Evolutionary conservation across 2,329 filamentous ascomycete species (phyloP).

Genomic region (Dothideomycetes sp.): DNA sequence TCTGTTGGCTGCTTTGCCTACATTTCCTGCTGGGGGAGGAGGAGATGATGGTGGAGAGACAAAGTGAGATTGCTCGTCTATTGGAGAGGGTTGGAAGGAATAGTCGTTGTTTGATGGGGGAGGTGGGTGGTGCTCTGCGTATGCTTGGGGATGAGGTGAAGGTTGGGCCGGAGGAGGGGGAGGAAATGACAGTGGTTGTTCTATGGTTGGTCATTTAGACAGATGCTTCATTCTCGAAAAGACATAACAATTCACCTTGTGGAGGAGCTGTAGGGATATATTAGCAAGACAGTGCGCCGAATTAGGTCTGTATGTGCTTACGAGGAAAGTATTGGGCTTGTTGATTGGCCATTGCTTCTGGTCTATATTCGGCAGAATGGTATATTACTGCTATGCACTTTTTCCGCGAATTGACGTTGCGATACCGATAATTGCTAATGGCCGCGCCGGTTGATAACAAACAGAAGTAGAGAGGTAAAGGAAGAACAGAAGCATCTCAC

Average conservation of each 20-base stretch:
- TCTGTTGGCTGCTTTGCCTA: slow-evolving; percentile 1
- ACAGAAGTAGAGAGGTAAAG: too few species aligned
- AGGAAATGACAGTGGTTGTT: slow-evolving; percentile 4
- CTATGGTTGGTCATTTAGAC: not conserved
- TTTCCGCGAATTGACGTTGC: too few species aligned
- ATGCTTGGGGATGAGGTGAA: slow-evolving; percentile 9
- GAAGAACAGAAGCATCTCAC: too few species aligned
- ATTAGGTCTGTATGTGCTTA: slow-evolving; percentile 10
- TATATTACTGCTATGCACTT: too few species aligned
- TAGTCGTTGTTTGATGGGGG: slow-evolving; percentile 2
- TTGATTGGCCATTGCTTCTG: slow-evolving; percentile 7
- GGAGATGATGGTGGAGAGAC: slow-evolving; percentile 6
- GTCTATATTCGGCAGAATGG: not conserved
- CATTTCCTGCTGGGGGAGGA: slow-evolving; percentile 4
- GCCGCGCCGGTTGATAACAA: too few species aligned
- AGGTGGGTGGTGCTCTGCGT: not conserved
- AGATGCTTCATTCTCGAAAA: not conserved
- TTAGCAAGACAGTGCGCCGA: not conserved
- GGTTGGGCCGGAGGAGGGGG: slow-evolving; percentile 6
- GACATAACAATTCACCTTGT: slow-evolving; percentile 8
- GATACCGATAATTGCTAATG: too few species aligned
- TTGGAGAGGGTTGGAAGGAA: not conserved
- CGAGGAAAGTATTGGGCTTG: slow-evolving; percentile 21
- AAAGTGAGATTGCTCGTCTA: slow-evolving; percentile 3
- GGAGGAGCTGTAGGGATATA: slow-evolving; percentile 12